Evolutionary conservation across 805 yeast species (phyloP).

Genomic region (Starmerella powellii): DNA sequence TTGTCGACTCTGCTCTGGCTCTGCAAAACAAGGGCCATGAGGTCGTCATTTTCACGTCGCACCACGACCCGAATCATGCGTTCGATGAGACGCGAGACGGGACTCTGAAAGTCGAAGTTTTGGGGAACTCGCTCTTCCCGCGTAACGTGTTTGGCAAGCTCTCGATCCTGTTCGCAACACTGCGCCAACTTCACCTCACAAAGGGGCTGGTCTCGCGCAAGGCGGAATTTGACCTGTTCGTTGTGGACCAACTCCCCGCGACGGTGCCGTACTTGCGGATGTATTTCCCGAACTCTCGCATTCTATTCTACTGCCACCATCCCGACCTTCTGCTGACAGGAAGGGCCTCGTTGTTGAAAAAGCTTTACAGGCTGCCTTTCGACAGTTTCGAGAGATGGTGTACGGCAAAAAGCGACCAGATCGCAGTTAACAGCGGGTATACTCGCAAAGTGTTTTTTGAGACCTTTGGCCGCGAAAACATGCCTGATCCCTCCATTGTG

Average conservation of each 20-base stretch:
- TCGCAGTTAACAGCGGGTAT: conserved; percentile 81
- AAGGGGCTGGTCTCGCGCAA: conserved; percentile 36
- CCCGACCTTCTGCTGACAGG: conserved; percentile 76
- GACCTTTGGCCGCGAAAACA: conserved; percentile 39
- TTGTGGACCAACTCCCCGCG: conserved; percentile 81
- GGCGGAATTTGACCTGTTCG: conserved; percentile 49
- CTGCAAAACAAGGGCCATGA: conserved; percentile 54
- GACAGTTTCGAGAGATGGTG: conserved; percentile 75
- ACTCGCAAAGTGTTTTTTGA: conserved; percentile 57
- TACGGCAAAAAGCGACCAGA: conserved; percentile 58
- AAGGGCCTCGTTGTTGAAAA: conserved; percentile 43
- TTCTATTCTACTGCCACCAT: conserved; percentile 87
- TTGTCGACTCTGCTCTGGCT: conserved; percentile 90
- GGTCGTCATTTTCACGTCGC: conserved; percentile 71
- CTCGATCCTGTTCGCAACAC: conserved; percentile 67
- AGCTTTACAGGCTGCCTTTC: conserved; percentile 66
- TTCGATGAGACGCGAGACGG: conserved; percentile 73
- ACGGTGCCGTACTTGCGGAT: conserved; percentile 59
- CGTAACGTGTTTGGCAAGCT: conserved; percentile 53
- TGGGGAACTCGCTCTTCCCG: conserved; percentile 74
- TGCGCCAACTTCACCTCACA: conserved; percentile 66
- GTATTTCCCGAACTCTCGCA: conserved; percentile 32
- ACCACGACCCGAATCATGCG: conserved; percentile 76
- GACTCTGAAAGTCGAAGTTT: conserved; percentile 49
- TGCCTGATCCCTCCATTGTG: conserved; percentile 40